Conservation (phyloP, 768 basidiomycete species). For the Psilocybe cubensis region DNA sequence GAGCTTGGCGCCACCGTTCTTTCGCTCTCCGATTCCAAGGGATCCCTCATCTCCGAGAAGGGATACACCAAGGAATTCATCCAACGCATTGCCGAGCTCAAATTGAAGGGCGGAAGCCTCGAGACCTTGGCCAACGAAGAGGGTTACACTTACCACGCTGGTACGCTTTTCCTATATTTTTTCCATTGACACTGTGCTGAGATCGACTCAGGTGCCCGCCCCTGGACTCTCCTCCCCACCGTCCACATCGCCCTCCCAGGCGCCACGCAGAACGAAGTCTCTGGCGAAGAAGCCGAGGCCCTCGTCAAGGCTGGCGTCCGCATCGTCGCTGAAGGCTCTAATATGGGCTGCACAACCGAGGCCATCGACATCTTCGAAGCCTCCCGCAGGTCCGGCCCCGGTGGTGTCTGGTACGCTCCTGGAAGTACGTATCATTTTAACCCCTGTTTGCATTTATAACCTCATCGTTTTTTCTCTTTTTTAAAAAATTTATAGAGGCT, state of each 20-base stretch:
- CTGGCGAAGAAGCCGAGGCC: constrained; percentile 68
- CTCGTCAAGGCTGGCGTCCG: constrained; percentile 69
- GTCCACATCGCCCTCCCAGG: constrained; percentile 73
- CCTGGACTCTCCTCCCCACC: constrained; percentile 68
- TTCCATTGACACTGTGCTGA: background rate
- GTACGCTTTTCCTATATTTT: constrained; percentile 17
- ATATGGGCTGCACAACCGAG: constrained; percentile 78
- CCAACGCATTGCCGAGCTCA: constrained; percentile 51
- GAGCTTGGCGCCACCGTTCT: constrained; percentile 74
- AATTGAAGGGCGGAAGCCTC: constrained; percentile 55
- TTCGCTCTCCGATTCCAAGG: constrained; percentile 77
- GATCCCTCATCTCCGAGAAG: constrained; percentile 59
- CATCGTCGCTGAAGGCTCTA: constrained; percentile 78
- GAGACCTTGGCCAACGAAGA: constrained; percentile 37
- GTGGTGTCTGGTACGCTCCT: constrained; percentile 71
- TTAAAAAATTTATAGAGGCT: constrained; percentile 48
- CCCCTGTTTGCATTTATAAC: background rate
- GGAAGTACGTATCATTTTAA: constrained; percentile 51
- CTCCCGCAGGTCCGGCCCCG: constrained; percentile 51
- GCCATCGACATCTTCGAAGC: constrained; percentile 75
- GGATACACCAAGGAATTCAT: constrained; percentile 65
- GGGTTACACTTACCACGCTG: constrained; percentile 54
- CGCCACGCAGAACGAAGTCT: constrained; percentile 75
- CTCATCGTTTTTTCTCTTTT: constrained; percentile 1
- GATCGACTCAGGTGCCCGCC: constrained; percentile 48